Percentiles rank a stretch among this genome's conserved stretches.
These are phyloP conservation scores for Saccharomycopsis capsularis DNA, from an alignment of 805 yeast genomes.

Conservation along the genomic window DNA sequence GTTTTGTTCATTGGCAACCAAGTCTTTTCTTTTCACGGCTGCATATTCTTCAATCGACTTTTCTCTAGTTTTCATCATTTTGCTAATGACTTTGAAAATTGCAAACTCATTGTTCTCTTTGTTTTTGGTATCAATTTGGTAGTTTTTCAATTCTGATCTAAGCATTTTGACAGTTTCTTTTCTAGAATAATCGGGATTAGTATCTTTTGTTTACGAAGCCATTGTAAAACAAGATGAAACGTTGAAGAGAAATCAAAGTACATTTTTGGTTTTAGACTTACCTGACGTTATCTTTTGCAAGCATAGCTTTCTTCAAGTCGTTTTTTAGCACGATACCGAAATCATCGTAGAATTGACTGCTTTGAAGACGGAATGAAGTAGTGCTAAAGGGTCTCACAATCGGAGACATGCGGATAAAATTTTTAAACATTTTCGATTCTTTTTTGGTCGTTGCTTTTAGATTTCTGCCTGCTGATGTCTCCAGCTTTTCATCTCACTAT, in stretches of 20 bases:
- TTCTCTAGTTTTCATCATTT: constrained; percentile 41
- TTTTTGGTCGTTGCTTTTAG: no score
- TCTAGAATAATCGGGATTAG: constrained; percentile 12
- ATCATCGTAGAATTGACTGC: constrained; percentile 12
- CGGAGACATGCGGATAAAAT: neutral
- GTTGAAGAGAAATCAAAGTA: no score
- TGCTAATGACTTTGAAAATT: constrained; percentile 34
- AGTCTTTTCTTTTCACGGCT: constrained; percentile 41
- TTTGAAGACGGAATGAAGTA: neutral
- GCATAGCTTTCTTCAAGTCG: constrained; percentile 20
- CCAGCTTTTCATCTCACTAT: no score
- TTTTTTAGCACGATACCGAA: constrained; percentile 15
- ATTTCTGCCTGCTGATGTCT: no score
- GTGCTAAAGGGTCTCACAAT: neutral
- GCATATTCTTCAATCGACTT: constrained; percentile 44
- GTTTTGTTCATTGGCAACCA: constrained; percentile 44
- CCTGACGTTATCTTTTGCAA: constrained; percentile 14
- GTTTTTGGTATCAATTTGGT: constrained; percentile 34
- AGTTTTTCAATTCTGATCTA: constrained; percentile 38
- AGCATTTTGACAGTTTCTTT: constrained; percentile 41
- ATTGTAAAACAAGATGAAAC: neutral
- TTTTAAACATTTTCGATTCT: neutral
- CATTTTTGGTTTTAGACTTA: constrained; percentile 6
- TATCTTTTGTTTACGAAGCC: neutral
- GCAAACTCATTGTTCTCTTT: constrained; percentile 30